Percentiles rank a stretch among this genome's conserved stretches.
These are phyloP conservation scores for Epichloe brachyelytri DNA, from an alignment of 2,329 filamentous ascomycete species.

Conservation along the genomic window DNA sequence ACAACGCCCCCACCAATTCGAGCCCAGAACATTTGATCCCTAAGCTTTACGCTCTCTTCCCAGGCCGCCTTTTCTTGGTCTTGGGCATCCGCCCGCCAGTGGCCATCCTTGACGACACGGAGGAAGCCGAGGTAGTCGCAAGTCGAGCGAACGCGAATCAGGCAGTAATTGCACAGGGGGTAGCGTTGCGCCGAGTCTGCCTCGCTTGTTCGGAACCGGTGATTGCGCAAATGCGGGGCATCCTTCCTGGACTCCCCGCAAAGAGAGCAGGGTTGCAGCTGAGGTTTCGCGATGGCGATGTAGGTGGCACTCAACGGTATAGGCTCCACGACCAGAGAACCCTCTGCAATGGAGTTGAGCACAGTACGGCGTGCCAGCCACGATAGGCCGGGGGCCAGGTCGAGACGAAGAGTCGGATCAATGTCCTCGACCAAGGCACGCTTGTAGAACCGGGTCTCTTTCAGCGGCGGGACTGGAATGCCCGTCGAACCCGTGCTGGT, in stretches of 20 bases:
- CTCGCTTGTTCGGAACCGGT: constrained; percentile 83
- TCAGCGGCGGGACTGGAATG: constrained; percentile 47
- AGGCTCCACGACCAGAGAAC: constrained; percentile 79
- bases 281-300: constrained; percentile 35
- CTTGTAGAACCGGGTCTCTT: constrained; percentile 92
- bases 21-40: constrained; percentile 96
- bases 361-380: constrained; percentile 87
- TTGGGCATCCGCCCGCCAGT: constrained; percentile 72
- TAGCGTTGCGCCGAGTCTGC: constrained; percentile 78
- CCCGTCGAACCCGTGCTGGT: constrained; percentile 30
- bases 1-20: constrained; percentile 84
- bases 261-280: constrained; percentile 62
- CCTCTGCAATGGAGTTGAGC: constrained; percentile 69
- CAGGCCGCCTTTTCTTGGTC: constrained; percentile 80
- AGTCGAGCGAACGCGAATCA: constrained; percentile 69
- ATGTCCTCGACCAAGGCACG: constrained; percentile 80
- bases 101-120: constrained; percentile 80
- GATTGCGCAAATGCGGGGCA: constrained; percentile 58
- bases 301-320: constrained; percentile 49
- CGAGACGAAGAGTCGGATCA: constrained; percentile 82
- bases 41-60: constrained; percentile 82
- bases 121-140: constrained; percentile 91
- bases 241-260: constrained; percentile 75
- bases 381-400: constrained; percentile 78
- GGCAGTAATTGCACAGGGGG: constrained; percentile 79